phyloP scores from a whole-genome alignment of 1,284 basidiomycete genomes.

The Puccinia hordei region DNA sequence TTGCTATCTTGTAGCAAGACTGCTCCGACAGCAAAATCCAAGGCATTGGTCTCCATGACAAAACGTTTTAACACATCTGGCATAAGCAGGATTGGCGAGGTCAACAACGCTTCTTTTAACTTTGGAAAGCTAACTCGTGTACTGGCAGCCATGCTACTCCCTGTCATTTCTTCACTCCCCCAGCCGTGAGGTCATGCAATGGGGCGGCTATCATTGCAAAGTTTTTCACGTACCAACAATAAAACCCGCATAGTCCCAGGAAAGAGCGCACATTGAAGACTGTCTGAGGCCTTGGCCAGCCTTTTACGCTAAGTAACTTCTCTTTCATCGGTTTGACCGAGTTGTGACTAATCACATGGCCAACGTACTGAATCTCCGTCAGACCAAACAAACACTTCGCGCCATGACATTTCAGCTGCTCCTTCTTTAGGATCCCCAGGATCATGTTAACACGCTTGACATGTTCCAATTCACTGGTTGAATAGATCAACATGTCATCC shows the following conservation, averaged over 20 bases:
- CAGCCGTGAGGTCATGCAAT: conserved; percentile 52
- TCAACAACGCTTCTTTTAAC: background rate
- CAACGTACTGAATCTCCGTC: conserved; percentile 61
- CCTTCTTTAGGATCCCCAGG: background rate
- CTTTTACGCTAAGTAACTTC: conserved; percentile 61
- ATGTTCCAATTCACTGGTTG: conserved; percentile 35
- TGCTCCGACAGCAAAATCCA: conserved; percentile 39
- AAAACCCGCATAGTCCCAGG: too few species aligned
- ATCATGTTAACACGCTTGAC: conserved; percentile 23
- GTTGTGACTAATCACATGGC: conserved; percentile 59
- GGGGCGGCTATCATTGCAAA: conserved; percentile 60
- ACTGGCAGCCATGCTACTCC: background rate
- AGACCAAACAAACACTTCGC: conserved; percentile 50
- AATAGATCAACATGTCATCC: conserved; percentile 52
- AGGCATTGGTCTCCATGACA: background rate
- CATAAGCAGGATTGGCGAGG: background rate
- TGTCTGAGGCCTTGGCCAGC: conserved; percentile 61
- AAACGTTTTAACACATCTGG: too few species aligned
- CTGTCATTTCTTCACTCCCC: background rate
- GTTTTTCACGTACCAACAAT: conserved; percentile 62
- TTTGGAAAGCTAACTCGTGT: background rate
- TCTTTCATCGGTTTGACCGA: conserved; percentile 61
- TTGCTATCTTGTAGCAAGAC: conserved; percentile 35
- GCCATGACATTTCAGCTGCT: conserved; percentile 37
- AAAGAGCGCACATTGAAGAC: conserved; percentile 60